Evolutionary conservation across 345 rosid species (phyloP).

Genomic region (Aquilaria malaccensis): DNA sequence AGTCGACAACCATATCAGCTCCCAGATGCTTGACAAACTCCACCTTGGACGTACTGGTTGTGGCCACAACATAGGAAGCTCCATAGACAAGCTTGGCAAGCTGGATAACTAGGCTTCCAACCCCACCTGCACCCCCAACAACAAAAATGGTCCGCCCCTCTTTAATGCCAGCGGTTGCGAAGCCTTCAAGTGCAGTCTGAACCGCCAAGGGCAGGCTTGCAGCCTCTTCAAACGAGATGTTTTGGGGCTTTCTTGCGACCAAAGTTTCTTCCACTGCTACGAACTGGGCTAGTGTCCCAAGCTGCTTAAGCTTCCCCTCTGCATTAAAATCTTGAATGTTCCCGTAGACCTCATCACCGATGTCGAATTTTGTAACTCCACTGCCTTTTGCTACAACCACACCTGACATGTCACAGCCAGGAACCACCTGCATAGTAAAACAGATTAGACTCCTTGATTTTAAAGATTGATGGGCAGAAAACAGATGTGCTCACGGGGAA

Average conservation of each 20-base stretch:
- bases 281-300: constrained; percentile 44
- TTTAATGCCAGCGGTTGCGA: constrained; percentile 24
- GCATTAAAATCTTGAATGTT: constrained; percentile 40
- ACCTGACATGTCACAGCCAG: constrained; percentile 52
- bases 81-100: constrained; percentile 33
- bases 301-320: constrained; percentile 25
- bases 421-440: constrained; percentile 28
- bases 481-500: constrained; percentile 29
- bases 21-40: constrained; percentile 34
- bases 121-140: constrained; percentile 45
- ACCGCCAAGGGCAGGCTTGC: constrained; percentile 45
- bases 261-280: constrained; percentile 32
- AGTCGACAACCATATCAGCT: constrained; percentile 34
- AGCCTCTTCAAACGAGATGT: constrained; percentile 40
- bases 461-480: not conserved
- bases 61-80: constrained; percentile 40
- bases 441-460: too few species aligned
- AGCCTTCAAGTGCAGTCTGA: constrained; percentile 45
- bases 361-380: constrained; percentile 19
- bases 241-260: constrained; percentile 30
- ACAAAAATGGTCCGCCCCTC: constrained; percentile 27
- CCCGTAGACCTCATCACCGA: constrained; percentile 39
- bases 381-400: constrained; percentile 30
- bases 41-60: constrained; percentile 33
- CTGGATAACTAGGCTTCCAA: constrained; percentile 39